phyloP scores from a whole-genome alignment of 148 eudicot species.

The Rhododendron henanense region DNA sequence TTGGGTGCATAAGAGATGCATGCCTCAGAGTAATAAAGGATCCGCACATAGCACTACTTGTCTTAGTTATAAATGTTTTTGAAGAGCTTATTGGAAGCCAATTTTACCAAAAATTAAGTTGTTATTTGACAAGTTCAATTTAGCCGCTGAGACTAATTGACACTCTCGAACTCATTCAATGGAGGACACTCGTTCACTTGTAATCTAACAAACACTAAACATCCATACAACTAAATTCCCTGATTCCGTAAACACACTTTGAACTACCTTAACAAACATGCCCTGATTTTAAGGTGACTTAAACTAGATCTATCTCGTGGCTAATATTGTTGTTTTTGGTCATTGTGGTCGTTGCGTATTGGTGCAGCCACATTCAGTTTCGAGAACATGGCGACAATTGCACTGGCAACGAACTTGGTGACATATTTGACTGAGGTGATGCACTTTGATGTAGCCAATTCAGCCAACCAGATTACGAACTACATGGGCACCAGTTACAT shows the following conservation, averaged over 20 bases:
- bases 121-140: no score
- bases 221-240: background rate
- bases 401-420: slow-evolving; percentile 34
- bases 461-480: slow-evolving; percentile 41
- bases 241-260: background rate
- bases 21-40: no score
- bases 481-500: slow-evolving; percentile 39
- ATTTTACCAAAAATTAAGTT: no score
- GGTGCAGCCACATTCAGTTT: slow-evolving; percentile 29
- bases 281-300: background rate
- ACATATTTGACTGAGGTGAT: slow-evolving; percentile 36
- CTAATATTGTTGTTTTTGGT: background rate
- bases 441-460: slow-evolving; percentile 33
- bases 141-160: no score
- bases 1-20: no score
- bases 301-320: background rate
- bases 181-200: background rate
- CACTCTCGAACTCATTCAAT: no score
- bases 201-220: background rate
- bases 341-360: background rate
- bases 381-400: slow-evolving; percentile 40
- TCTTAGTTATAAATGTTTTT: no score
- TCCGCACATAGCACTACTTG: no score
- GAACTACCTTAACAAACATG: background rate
- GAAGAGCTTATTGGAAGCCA: no score